A percentile compares a stretch with the other conserved stretches of the same genome.
Evolutionary conservation across 139 green algal genomes (phyloP).

Genomic region (Chlamydomonas incerta): DNA sequence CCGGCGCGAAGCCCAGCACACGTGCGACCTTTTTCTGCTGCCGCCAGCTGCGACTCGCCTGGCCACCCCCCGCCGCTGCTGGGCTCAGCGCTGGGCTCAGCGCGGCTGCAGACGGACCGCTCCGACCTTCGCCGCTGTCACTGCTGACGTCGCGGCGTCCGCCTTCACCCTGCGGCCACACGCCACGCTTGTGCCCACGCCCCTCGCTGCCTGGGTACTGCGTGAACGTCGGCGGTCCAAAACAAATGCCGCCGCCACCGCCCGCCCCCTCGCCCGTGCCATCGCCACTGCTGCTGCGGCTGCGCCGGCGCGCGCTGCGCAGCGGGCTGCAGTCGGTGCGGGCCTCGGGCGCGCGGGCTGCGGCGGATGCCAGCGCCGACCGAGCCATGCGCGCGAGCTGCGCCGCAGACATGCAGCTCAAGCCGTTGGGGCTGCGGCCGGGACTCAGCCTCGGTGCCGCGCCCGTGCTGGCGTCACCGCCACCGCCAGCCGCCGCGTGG

Average conservation of each 20-base stretch:
- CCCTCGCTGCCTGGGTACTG: not conserved
- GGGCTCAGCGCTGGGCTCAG: not conserved
- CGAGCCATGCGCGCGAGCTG: constrained; percentile 15
- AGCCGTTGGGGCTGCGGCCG: not conserved
- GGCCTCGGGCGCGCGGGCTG: not conserved
- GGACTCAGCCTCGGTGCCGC: not conserved
- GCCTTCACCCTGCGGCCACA: too few species aligned
- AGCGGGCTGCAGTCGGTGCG: not conserved
- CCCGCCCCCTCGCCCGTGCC: not conserved
- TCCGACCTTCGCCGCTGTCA: too few species aligned
- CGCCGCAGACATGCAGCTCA: not conserved
- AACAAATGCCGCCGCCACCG: too few species aligned
- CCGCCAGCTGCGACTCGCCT: not conserved
- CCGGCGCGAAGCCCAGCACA: not conserved
- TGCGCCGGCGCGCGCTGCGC: not conserved
- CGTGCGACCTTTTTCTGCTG: not conserved
- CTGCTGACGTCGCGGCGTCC: too few species aligned
- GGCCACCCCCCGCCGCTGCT: too few species aligned
- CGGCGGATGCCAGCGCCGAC: not conserved
- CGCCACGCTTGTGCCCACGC: too few species aligned
- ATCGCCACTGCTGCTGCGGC: not conserved
- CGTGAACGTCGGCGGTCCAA: too few species aligned
- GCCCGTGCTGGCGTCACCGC: not conserved
- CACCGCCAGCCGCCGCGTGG: too few species aligned
- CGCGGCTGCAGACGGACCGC: not conserved